phyloP scores from a whole-genome alignment of 108 stramenopile species.

The Parietichytrium sp. region DNA sequence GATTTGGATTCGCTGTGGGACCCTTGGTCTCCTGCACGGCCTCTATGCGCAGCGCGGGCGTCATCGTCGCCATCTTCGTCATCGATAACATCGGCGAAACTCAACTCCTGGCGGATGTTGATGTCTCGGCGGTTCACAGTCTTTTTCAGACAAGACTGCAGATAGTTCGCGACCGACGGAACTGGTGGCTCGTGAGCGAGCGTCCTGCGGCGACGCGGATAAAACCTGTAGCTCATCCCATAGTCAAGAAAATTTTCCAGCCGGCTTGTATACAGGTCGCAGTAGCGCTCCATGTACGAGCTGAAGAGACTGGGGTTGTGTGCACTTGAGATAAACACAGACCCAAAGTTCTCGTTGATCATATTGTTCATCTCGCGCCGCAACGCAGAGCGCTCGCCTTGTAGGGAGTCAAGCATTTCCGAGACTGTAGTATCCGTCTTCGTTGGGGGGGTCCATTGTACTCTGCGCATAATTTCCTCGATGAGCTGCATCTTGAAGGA shows the following conservation, averaged over 20 bases:
- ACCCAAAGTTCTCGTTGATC: slow-evolving; percentile 54
- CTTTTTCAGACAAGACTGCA: neutral
- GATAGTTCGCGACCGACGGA: neutral
- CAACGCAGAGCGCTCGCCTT: slow-evolving; percentile 23
- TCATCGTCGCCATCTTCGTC: too few species aligned
- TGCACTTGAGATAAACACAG: slow-evolving; percentile 46
- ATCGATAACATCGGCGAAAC: neutral
- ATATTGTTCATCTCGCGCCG: slow-evolving; percentile 44
- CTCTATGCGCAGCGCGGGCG: too few species aligned
- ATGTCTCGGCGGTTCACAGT: neutral
- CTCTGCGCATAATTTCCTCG: slow-evolving; percentile 44
- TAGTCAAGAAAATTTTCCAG: slow-evolving; percentile 52
- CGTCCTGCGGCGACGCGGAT: neutral
- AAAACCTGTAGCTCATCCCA: slow-evolving; percentile 49
- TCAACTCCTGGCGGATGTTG: neutral
- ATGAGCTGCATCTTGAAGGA: slow-evolving; percentile 37
- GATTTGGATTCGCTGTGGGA: too few species aligned
- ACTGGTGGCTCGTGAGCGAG: slow-evolving; percentile 1
- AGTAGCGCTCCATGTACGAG: slow-evolving; percentile 54
- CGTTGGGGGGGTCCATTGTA: slow-evolving; percentile 26
- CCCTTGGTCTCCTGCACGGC: too few species aligned
- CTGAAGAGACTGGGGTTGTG: slow-evolving; percentile 54
- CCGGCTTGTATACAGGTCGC: slow-evolving; percentile 52
- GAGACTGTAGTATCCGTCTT: neutral
- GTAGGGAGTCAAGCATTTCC: slow-evolving; percentile 44